A percentile compares a stretch with the other conserved stretches of the same genome.
These are phyloP conservation scores for Physaria fendleri DNA, from an alignment of 345 rosid genomes.

Conservation along the genomic window DNA sequence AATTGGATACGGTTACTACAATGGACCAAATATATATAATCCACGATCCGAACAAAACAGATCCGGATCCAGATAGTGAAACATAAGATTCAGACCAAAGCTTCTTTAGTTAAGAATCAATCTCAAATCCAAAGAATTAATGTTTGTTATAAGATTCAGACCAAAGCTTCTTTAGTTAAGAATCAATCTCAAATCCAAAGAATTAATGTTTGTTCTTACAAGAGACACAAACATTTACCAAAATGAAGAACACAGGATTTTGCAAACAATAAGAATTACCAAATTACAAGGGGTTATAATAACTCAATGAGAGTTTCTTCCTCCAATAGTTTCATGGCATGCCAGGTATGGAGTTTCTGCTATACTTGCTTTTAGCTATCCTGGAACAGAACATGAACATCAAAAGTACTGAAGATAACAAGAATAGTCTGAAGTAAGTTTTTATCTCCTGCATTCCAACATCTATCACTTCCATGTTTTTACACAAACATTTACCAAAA, in stretches of 20 bases:
- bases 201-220: slow-evolving; percentile 13
- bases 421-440: slow-evolving; percentile 92
- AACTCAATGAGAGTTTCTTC: neutral
- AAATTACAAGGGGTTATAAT: slow-evolving; percentile 28
- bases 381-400: slow-evolving; percentile 95
- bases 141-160: neutral
- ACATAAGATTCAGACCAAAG: neutral
- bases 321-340: slow-evolving; percentile 21
- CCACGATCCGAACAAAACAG: neutral
- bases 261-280: slow-evolving; percentile 7
- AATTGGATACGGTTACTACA: neutral
- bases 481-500: no score
- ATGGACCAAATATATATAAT: no score
- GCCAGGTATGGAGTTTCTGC: slow-evolving; percentile 50
- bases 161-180: neutral
- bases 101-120: slow-evolving; percentile 9
- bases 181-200: slow-evolving; percentile 14
- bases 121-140: slow-evolving; percentile 19
- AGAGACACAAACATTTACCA: slow-evolving; percentile 7
- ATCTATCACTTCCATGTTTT: slow-evolving; percentile 83
- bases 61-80: neutral
- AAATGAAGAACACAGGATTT: slow-evolving; percentile 14
- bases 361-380: slow-evolving; percentile 69
- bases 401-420: slow-evolving; percentile 71
- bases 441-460: slow-evolving; percentile 94